Conservation (phyloP, 805 yeast species). For the Zygotorulaspora sp. region DNA sequence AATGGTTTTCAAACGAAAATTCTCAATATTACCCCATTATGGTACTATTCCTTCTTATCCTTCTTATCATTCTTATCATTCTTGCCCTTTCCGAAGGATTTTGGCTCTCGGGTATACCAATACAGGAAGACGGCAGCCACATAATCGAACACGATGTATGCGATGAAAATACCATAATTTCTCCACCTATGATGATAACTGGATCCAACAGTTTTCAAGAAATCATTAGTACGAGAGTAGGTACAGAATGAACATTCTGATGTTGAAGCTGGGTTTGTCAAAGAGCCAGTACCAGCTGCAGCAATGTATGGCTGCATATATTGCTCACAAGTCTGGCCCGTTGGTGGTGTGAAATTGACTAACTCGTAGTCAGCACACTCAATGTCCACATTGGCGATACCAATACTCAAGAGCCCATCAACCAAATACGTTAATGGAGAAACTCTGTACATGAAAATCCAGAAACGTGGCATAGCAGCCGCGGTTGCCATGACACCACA, state of each 20-base stretch:
- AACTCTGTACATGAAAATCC: constrained; percentile 73
- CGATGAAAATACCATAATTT: constrained; percentile 54
- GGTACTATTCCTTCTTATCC: too few species aligned
- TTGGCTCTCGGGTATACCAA: constrained; percentile 74
- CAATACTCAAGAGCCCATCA: constrained; percentile 49
- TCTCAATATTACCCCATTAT: too few species aligned
- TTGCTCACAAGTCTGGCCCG: constrained; percentile 53
- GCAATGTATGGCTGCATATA: constrained; percentile 41
- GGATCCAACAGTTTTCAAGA: constrained; percentile 45
- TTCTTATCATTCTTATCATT: constrained; percentile 17
- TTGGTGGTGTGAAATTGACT: constrained; percentile 47
- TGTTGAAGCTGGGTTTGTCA: constrained; percentile 46
- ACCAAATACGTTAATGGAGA: constrained; percentile 69
- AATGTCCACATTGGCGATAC: constrained; percentile 48
- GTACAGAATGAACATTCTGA: constrained; percentile 55
- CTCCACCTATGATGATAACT: constrained; percentile 46
- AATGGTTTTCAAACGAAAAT: too few species aligned
- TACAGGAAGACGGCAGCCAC: constrained; percentile 43
- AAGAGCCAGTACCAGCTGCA: constrained; percentile 42
- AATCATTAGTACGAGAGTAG: constrained; percentile 51
- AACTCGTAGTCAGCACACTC: constrained; percentile 47
- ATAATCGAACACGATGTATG: constrained; percentile 46
- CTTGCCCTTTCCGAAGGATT: constrained; percentile 30
- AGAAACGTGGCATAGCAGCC: constrained; percentile 61
- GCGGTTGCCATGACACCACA: constrained; percentile 72